phyloP scores from a whole-genome alignment of 768 basidiomycete species.

The Rhizopogon vinicolor region DNA sequence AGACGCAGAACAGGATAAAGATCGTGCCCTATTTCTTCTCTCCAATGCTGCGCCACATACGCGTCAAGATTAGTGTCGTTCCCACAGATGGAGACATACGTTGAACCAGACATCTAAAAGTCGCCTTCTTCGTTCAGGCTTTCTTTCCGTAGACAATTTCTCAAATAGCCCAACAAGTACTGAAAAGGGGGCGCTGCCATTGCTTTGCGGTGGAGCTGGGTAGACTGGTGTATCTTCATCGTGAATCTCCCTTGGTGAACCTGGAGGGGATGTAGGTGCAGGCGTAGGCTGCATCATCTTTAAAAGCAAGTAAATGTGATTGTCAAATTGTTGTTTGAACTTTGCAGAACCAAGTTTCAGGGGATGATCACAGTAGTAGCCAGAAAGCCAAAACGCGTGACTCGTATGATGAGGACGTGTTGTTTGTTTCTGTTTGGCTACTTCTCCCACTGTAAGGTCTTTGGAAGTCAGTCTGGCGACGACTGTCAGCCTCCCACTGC shows the following conservation, averaged over 20 bases:
- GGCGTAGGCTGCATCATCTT: constrained; percentile 61
- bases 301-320: neutral
- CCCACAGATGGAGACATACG: constrained; percentile 39
- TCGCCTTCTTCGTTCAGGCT: constrained; percentile 68
- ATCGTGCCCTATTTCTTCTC: constrained; percentile 80
- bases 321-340: neutral
- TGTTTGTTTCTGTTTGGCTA: constrained; percentile 15
- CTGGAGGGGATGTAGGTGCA: constrained; percentile 54
- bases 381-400: neutral
- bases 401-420: constrained; percentile 6
- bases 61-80: constrained; percentile 7
- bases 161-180: constrained; percentile 71
- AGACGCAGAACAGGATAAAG: constrained; percentile 87
- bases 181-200: constrained; percentile 64
- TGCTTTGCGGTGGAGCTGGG: constrained; percentile 59
- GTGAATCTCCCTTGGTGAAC: constrained; percentile 31
- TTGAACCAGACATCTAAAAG: constrained; percentile 76
- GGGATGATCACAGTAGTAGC: neutral
- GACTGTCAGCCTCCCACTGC: neutral
- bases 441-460: neutral
- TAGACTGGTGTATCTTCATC: constrained; percentile 33
- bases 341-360: neutral
- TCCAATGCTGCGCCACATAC: constrained; percentile 62
- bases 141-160: constrained; percentile 65
- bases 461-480: too few species aligned